These are phyloP conservation scores for Funneliformis geosporum DNA, from an alignment of 192 early-diverging fungal genomes.

Conservation along the genomic window DNA sequence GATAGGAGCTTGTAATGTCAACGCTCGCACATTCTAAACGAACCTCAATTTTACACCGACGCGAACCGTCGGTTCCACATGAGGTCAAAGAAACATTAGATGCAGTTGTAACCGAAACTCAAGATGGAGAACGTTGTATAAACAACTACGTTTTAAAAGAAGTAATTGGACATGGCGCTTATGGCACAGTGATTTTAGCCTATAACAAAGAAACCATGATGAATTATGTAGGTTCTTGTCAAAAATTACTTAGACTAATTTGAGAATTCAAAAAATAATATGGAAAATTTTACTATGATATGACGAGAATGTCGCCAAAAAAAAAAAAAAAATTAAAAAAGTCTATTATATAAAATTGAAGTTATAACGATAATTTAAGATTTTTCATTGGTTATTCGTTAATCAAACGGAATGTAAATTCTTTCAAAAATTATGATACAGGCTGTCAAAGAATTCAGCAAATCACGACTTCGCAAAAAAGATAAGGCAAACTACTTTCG, in stretches of 20 bases:
- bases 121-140: constrained; percentile 70
- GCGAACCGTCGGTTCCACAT: constrained; percentile 9
- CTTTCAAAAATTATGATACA: constrained; percentile 31
- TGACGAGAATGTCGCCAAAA: too few relatives aligned
- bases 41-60: constrained; percentile 5
- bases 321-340: too few relatives aligned
- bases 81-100: constrained; percentile 25
- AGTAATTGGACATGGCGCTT: constrained; percentile 84
- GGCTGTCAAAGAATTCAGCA: constrained; percentile 95
- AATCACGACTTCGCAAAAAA: constrained; percentile 76
- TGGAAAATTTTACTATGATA: background rate
- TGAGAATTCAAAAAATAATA: background rate
- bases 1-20: background rate
- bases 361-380: too few relatives aligned
- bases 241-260: background rate
- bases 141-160: constrained; percentile 82
- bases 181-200: constrained; percentile 84
- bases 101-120: constrained; percentile 72
- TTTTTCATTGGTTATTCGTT: too few relatives aligned
- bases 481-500: constrained; percentile 59
- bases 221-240: constrained; percentile 56
- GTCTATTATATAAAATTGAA: too few relatives aligned
- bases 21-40: background rate
- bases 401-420: too few relatives aligned
- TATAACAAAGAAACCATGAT: constrained; percentile 53